Evolutionary conservation across 805 yeast genomes (phyloP).

Genomic region (Ascoidea rubescens): DNA sequence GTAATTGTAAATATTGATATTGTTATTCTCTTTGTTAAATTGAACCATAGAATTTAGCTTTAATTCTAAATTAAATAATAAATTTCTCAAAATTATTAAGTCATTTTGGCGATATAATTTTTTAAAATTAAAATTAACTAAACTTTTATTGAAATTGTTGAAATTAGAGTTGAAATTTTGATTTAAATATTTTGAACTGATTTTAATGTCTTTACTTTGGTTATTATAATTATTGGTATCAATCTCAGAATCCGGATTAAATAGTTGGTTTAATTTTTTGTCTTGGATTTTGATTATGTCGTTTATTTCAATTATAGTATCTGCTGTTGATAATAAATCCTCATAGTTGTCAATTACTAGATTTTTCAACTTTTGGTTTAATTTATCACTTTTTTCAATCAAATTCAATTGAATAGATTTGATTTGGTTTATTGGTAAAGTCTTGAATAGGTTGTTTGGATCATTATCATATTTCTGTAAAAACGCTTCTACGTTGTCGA

Average conservation of each 20-base stretch:
- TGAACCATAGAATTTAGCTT: too few species aligned
- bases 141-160: neutral
- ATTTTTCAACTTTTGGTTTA: too few species aligned
- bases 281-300: neutral
- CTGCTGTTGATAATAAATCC: neutral
- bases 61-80: neutral
- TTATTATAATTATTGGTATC: too few species aligned
- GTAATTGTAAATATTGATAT: too few species aligned
- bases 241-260: neutral
- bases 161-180: too few species aligned
- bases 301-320: neutral
- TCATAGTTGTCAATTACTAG: neutral
- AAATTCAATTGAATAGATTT: neutral
- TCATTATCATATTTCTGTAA: neutral
- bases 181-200: too few species aligned
- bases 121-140: too few species aligned
- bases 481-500: too few species aligned
- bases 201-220: too few species aligned
- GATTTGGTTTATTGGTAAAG: neutral
- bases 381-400: neutral
- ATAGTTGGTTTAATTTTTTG: too few species aligned
- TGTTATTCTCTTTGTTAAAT: too few species aligned
- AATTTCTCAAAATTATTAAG: neutral
- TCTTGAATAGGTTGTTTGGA: neutral
- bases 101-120: too few species aligned